phyloP scores from a whole-genome alignment of 768 basidiomycete species.

The Gymnopilus dilepis region DNA sequence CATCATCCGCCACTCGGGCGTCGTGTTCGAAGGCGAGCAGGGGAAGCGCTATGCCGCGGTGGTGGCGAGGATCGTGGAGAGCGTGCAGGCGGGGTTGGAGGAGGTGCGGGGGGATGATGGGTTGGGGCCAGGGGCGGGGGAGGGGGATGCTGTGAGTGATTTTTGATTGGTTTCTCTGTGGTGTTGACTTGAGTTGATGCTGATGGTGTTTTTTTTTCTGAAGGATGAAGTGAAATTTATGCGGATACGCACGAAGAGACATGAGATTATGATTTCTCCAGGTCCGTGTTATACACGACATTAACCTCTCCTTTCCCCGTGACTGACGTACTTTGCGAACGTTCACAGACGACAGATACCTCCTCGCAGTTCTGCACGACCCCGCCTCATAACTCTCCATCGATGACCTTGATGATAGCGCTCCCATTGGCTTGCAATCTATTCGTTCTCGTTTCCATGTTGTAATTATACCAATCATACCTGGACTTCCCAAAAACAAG shows the following conservation, averaged over 20 bases:
- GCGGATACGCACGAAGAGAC: slow-evolving; percentile 88
- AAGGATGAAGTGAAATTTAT: slow-evolving; percentile 92
- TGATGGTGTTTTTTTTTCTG: no score
- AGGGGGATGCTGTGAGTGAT: slow-evolving; percentile 59
- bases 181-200: no score
- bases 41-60: slow-evolving; percentile 77
- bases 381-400: no score
- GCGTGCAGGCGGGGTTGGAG: slow-evolving; percentile 77
- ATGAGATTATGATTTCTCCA: slow-evolving; percentile 95
- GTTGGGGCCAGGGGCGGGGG: slow-evolving; percentile 27
- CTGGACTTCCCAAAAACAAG: no score
- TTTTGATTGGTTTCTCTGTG: no score
- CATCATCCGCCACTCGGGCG: slow-evolving; percentile 86
- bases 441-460: no score
- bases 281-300: slow-evolving; percentile 57
- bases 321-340: no score
- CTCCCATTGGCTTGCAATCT: no score
- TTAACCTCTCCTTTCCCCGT: not conserved
- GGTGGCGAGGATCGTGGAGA: slow-evolving; percentile 77
- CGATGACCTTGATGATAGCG: no score
- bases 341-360: no score
- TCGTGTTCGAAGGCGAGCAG: slow-evolving; percentile 85
- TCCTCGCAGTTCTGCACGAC: no score
- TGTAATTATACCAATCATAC: no score
- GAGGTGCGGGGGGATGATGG: slow-evolving; percentile 67